phyloP scores from a whole-genome alignment of 331 rosid species.

The Rosa hybrid region DNA sequence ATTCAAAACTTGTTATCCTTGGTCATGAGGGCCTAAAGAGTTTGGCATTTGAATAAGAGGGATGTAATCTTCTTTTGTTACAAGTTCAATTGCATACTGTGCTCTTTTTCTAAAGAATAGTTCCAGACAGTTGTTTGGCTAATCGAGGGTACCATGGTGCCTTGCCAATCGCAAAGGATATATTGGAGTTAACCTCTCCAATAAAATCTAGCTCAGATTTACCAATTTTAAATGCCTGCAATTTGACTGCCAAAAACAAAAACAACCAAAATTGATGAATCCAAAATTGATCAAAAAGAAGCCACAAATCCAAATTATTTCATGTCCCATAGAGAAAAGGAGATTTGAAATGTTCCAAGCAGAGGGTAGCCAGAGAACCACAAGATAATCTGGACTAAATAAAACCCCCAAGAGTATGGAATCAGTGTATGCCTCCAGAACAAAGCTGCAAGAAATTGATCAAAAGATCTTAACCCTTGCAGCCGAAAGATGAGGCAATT shows the following conservation, averaged over 20 bases:
- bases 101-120: no score
- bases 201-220: no score
- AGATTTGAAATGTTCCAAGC: constrained; percentile 36
- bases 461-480: constrained; percentile 64
- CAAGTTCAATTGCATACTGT: no score
- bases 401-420: constrained; percentile 32
- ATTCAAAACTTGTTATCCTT: no score
- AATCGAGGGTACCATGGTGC: no score
- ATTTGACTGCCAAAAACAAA: background rate
- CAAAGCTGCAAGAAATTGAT: constrained; percentile 76
- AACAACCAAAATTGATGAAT: background rate
- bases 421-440: constrained; percentile 65
- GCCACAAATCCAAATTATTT: background rate
- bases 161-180: no score
- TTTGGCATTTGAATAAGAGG: no score
- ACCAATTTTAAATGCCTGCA: background rate
- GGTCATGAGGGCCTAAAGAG: no score
- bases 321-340: background rate
- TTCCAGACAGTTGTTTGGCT: background rate
- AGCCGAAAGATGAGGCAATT: constrained; percentile 75
- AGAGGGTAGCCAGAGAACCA: constrained; percentile 47
- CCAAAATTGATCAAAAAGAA: no score
- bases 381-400: constrained; percentile 31
- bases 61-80: no score
- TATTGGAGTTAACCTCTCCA: no score